Evolutionary conservation across 139 green algal species (phyloP).

Genomic region (Closterium sp.): DNA sequence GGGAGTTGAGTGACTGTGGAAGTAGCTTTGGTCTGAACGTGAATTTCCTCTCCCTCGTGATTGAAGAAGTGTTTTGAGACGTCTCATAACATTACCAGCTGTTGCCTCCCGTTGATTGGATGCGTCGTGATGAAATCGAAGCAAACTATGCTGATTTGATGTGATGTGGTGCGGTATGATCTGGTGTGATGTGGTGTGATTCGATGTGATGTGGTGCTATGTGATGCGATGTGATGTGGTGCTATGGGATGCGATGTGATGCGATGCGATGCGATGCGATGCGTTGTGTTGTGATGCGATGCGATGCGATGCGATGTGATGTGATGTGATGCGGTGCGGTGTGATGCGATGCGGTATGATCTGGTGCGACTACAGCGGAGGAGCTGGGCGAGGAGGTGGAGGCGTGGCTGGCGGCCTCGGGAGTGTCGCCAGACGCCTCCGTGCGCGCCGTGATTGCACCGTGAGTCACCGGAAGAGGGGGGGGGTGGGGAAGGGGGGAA

Average conservation of each 20-base stretch:
- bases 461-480: not conserved
- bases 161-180: too few species aligned
- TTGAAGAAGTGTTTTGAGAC: too few species aligned
- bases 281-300: not conserved
- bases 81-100: too few species aligned
- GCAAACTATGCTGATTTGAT: too few species aligned
- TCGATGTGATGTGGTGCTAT: not conserved
- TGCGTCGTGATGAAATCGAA: too few species aligned
- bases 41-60: too few species aligned
- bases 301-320: not conserved
- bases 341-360: not conserved
- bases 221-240: too few species aligned
- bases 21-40: not conserved
- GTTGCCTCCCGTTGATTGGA: too few species aligned
- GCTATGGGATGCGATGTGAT: not conserved
- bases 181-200: not conserved
- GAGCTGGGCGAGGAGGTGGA: conserved; percentile 6
- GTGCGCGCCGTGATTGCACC: conserved; percentile 30
- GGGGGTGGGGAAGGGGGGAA: not conserved
- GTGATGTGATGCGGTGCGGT: not conserved
- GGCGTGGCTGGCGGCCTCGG: conserved; percentile 20
- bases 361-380: not conserved
- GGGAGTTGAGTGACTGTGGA: not conserved
- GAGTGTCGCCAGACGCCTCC: not conserved
- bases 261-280: not conserved